A percentile compares a stretch with the other conserved stretches of the same genome.
phyloP scores from a whole-genome alignment of 768 basidiomycete species.

The Nevesoporus exiguus region DNA sequence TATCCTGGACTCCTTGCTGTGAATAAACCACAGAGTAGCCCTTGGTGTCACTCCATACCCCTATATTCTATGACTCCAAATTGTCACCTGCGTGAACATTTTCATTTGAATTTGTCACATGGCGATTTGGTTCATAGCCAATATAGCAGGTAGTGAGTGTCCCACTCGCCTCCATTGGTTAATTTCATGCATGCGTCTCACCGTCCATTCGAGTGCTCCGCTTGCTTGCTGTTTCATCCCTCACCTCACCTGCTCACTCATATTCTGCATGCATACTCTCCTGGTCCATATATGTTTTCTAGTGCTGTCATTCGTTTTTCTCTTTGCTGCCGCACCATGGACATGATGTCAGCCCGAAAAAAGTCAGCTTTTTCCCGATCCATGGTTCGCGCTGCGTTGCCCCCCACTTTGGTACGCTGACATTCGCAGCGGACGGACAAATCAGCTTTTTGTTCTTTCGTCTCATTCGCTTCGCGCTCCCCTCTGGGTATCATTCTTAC shows the following conservation, averaged over 20 bases:
- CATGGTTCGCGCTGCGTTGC: conserved; percentile 13
- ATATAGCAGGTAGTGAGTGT: conserved; percentile 47
- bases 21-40: conserved; percentile 15
- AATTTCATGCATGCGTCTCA: conserved; percentile 7
- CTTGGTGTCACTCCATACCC: conserved; percentile 30
- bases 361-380: conserved; percentile 27
- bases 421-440: neutral
- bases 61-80: conserved; percentile 41
- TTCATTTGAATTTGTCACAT: conserved; percentile 35
- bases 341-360: neutral
- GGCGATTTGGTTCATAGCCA: conserved; percentile 56
- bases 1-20: conserved; percentile 10
- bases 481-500: neutral
- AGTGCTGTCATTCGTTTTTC: no score
- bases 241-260: neutral
- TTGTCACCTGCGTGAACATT: conserved; percentile 25
- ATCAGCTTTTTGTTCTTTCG: no score
- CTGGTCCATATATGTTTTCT: neutral
- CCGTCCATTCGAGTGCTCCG: neutral
- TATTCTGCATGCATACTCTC: no score
- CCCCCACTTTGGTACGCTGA: conserved; percentile 15
- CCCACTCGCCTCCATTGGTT: conserved; percentile 20
- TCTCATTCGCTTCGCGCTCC: neutral
- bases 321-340: neutral
- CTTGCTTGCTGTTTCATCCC: neutral